These are phyloP conservation scores for Glycine soja DNA, from an alignment of 306 rosid species.

Conservation along the genomic window DNA sequence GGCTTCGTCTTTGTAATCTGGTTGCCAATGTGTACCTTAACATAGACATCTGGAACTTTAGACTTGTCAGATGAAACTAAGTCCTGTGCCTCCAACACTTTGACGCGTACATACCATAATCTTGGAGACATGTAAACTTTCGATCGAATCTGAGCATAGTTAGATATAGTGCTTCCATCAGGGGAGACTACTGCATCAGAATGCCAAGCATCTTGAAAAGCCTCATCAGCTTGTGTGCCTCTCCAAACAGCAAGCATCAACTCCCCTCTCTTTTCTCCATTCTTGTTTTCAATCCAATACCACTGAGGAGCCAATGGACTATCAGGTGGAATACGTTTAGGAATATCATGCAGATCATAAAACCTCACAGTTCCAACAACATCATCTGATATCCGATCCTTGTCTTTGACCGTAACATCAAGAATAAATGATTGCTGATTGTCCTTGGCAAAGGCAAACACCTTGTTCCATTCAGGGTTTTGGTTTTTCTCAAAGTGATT, in stretches of 20 bases:
- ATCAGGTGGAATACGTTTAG: conserved; percentile 77
- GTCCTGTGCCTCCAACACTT: conserved; percentile 87
- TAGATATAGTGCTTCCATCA: conserved; percentile 51
- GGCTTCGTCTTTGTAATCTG: conserved; percentile 66
- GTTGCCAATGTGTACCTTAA: conserved; percentile 78
- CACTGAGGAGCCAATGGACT: conserved; percentile 98
- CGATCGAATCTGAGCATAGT: conserved; percentile 62
- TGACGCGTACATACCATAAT: conserved; percentile 82
- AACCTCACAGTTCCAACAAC: conserved; percentile 68
- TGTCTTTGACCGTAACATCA: conserved; percentile 81
- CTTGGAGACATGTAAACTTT: conserved; percentile 90
- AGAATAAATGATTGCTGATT: conserved; percentile 59
- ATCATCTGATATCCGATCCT: conserved; percentile 73
- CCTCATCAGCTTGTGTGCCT: conserved; percentile 98
- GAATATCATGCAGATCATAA: conserved; percentile 79
- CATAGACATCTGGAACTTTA: conserved; percentile 67
- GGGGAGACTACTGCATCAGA: conserved; percentile 81
- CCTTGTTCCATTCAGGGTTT: conserved; percentile 89
- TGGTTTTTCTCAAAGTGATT: conserved; percentile 71
- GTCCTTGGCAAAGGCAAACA: conserved; percentile 82
- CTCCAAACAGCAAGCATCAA: conserved; percentile 95
- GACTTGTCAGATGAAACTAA: conserved; percentile 72
- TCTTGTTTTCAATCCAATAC: conserved; percentile 76
- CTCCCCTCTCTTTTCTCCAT: conserved; percentile 75
- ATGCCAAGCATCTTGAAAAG: conserved; percentile 98